Evolutionary conservation across 2,329 filamentous ascomycete species (phyloP), one percentile per base, ranked within the genome.

Genomic region (Pseudocercospora eumusae): DNA sequence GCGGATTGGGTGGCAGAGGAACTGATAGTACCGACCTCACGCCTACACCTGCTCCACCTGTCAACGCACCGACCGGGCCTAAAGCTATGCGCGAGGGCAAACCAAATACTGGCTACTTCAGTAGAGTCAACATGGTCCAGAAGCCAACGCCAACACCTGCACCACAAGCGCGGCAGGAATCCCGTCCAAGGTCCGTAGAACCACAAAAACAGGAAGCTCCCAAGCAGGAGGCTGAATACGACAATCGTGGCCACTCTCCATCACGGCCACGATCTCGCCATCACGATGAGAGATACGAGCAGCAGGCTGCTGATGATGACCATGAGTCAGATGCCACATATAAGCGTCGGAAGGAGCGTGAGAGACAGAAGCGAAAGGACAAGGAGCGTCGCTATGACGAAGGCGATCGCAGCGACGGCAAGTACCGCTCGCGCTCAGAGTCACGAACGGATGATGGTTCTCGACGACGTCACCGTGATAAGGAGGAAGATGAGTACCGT

Each of bases 61-160:
- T 74, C 56, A 75, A 75, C 78, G 95, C 95, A 27, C 95, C 95
- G 27, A 96, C 90, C 59, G 95, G 93, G 9, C 95, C 95, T 53
- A 93, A 95, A 77, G 95, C 95, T 18, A 96, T 98, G 91, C 86
- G 93, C 66, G 89, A 95, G 76, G 92, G 92, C 28, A 81, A 92
- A 10, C 90, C 91, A 56, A 96, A 96, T 75, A 93, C 88, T 61
- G 91, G 90, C 68, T 84, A 90, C 57, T 84, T 87, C 66, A 85
- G 89, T 70, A 77, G 82, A 74, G 88, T 74, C 80, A 86, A 75
- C 18, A 79, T 80, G 62, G 62, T 63, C 45, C 23, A 65, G 53
- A 61, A 64, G 45, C 60, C 63, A n/a, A 65, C 69, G n/a, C 61
- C 64, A 33, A 66, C 65, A 11, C 60, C 65, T 50, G 59, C 50